Evolutionary conservation across 2,329 filamentous ascomycete species (phyloP).

Genomic region (Fusarium brachygibbosum): DNA sequence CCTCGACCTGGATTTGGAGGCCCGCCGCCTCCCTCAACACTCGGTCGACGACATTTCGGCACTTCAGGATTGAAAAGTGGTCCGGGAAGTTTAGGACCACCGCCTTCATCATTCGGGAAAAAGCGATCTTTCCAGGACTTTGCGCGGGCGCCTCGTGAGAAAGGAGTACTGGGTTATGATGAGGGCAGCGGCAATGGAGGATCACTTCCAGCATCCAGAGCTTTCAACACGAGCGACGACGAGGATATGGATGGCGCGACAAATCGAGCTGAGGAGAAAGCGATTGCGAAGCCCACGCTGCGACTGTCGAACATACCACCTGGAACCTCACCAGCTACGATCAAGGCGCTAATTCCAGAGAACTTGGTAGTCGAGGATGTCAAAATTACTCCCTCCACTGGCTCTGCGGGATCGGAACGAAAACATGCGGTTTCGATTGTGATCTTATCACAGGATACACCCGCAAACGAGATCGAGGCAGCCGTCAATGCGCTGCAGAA

Average conservation of each 20-base stretch:
- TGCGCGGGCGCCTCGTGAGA: slow-evolving; percentile 54
- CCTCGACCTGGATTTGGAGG: slow-evolving; percentile 50
- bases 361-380: slow-evolving; percentile 78
- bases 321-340: slow-evolving; percentile 68
- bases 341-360: slow-evolving; percentile 71
- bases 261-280: slow-evolving; percentile 67
- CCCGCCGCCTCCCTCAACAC: slow-evolving; percentile 41
- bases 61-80: slow-evolving; percentile 69
- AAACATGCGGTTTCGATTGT: slow-evolving; percentile 84
- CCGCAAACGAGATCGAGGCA: slow-evolving; percentile 85
- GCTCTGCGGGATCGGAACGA: slow-evolving; percentile 69
- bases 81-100: slow-evolving; percentile 71
- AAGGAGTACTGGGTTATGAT: slow-evolving; percentile 53
- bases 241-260: slow-evolving; percentile 62
- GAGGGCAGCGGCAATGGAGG: slow-evolving; percentile 52
- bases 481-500: slow-evolving; percentile 84
- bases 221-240: slow-evolving; percentile 78
- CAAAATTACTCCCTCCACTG: slow-evolving; percentile 72
- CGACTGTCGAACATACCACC: slow-evolving; percentile 73
- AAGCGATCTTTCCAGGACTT: slow-evolving; percentile 66
- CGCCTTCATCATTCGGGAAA: slow-evolving; percentile 63
- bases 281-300: slow-evolving; percentile 72
- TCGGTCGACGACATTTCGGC: slow-evolving; percentile 74
- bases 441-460: slow-evolving; percentile 82
- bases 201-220: slow-evolving; percentile 74